Percentiles rank a stretch among this genome's conserved stretches.
Evolutionary conservation across 2,329 filamentous ascomycete species (phyloP).

Genomic region (Neofusicoccum cordaticola): DNA sequence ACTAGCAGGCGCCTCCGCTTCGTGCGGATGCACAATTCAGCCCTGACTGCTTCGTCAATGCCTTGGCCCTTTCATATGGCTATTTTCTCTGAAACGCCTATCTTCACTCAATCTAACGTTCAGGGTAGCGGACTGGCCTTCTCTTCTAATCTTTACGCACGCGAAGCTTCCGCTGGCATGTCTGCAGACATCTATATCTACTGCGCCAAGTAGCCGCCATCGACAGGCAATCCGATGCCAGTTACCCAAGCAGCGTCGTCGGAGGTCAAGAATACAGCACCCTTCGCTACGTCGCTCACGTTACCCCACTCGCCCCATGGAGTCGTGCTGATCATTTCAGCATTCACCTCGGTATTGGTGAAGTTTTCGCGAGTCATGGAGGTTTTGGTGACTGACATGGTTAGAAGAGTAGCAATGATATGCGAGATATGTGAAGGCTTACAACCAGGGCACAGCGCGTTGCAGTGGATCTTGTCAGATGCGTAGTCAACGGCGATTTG

Average conservation of each 20-base stretch:
- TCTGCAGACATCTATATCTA: neutral
- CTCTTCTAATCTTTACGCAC: neutral
- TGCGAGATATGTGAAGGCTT: conserved; percentile 18
- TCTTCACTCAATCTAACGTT: neutral
- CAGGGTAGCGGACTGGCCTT: neutral
- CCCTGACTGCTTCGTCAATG: neutral
- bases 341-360: conserved; percentile 19
- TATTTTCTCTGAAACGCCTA: neutral
- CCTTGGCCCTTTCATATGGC: neutral
- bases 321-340: conserved; percentile 20
- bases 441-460: conserved; percentile 45
- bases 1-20: neutral
- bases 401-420: neutral
- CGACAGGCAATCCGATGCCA: conserved; percentile 39
- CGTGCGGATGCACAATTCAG: conserved; percentile 3
- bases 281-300: conserved; percentile 26
- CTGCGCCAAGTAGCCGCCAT: conserved; percentile 39
- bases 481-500: conserved; percentile 45
- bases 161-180: too few relatives aligned
- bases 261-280: conserved; percentile 44
- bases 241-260: conserved; percentile 46
- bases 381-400: conserved; percentile 27
- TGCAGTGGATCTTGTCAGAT: conserved; percentile 41
- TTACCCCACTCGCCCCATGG: conserved; percentile 30
- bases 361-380: conserved; percentile 34